Conservation (phyloP, 2,329 filamentous ascomycete species). For the Epichloe uncinata region DNA sequence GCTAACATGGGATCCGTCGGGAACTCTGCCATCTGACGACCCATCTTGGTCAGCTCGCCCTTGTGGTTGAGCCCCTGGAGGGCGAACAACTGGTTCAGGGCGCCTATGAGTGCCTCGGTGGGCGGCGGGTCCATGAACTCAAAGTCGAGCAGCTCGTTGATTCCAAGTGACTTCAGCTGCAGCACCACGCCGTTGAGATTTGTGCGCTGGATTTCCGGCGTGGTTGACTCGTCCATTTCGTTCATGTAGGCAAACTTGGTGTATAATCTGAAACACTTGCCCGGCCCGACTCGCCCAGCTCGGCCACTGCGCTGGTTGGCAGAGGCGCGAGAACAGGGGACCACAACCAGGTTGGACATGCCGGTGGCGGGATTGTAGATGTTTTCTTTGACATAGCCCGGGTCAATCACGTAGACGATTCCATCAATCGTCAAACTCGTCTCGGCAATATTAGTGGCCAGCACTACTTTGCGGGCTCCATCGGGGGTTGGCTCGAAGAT, state of each 20-base stretch:
- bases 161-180: slow-evolving; percentile 76
- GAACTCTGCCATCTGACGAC: slow-evolving; percentile 90
- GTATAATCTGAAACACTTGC: slow-evolving; percentile 87
- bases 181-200: slow-evolving; percentile 78
- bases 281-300: slow-evolving; percentile 81
- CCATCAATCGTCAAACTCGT: slow-evolving; percentile 92
- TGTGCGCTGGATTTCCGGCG: slow-evolving; percentile 83
- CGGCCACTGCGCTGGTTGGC: slow-evolving; percentile 88
- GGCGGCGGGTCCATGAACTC: slow-evolving; percentile 94
- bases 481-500: slow-evolving; percentile 91
- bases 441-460: slow-evolving; percentile 95
- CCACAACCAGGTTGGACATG: slow-evolving; percentile 84
- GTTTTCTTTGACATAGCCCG: slow-evolving; percentile 91
- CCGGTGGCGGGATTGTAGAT: slow-evolving; percentile 83
- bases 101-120: slow-evolving; percentile 76
- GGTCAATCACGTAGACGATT: slow-evolving; percentile 91
- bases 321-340: slow-evolving; percentile 80
- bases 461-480: slow-evolving; percentile 74
- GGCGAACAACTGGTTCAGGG: slow-evolving; percentile 82
- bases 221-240: slow-evolving; percentile 84
- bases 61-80: slow-evolving; percentile 79
- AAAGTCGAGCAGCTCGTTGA: slow-evolving; percentile 85
- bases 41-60: slow-evolving; percentile 80
- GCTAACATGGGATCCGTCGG: slow-evolving; percentile 86
- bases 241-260: slow-evolving; percentile 92